phyloP scores from a whole-genome alignment of 2,329 filamentous ascomycete species.

The Cordyceps farinosa region DNA sequence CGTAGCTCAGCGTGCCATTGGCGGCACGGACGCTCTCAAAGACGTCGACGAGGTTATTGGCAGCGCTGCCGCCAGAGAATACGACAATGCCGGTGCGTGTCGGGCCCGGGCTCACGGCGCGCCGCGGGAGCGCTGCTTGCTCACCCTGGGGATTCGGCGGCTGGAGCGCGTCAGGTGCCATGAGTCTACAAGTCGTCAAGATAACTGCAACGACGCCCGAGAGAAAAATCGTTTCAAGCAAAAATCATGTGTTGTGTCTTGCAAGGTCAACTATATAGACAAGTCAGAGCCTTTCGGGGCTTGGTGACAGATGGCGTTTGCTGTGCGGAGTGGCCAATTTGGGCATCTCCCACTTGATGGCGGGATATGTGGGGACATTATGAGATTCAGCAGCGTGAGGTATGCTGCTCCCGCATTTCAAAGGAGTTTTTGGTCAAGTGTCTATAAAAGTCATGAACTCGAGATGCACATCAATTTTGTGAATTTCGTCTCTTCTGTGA shows the following conservation, averaged over 20 bases:
- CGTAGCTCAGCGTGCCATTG: conserved; percentile 71
- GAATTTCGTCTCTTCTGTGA: not conserved
- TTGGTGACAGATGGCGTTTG: not conserved
- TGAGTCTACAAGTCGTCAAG: not conserved
- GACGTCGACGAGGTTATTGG: conserved; percentile 89
- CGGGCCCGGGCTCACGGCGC: conserved; percentile 11
- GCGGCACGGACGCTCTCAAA: conserved; percentile 66
- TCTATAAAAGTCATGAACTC: no score
- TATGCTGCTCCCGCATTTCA: not conserved
- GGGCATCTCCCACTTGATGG: not conserved
- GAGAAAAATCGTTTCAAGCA: not conserved
- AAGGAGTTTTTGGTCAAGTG: not conserved
- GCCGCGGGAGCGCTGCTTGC: not conserved
- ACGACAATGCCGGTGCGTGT: conserved; percentile 58
- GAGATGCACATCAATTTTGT: not conserved
- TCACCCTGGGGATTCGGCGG: not conserved
- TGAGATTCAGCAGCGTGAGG: not conserved
- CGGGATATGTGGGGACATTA: not conserved
- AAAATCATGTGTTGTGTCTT: not conserved
- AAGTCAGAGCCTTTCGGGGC: not conserved
- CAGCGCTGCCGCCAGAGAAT: conserved; percentile 90
- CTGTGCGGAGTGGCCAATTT: conserved; percentile 5
- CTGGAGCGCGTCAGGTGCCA: conserved; percentile 10
- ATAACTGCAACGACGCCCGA: not conserved
- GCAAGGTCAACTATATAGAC: not conserved